Evolutionary conservation across 495 filamentous ascomycete genomes (phyloP).

Genomic region (Halenospora varia): DNA sequence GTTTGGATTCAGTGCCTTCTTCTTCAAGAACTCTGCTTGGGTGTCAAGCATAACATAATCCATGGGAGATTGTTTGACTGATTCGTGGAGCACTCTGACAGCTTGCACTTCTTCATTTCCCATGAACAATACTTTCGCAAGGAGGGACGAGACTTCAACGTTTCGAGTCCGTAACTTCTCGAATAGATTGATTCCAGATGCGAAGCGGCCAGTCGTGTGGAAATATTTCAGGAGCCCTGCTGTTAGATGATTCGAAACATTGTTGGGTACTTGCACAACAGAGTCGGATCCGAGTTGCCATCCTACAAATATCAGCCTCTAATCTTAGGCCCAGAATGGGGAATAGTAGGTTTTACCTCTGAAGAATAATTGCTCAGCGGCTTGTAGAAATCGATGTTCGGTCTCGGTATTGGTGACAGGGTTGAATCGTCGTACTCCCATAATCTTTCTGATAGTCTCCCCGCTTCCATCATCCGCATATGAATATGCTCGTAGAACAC

Average conservation of each 20-base stretch:
- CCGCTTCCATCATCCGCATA: conserved; percentile 94
- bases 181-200: conserved; percentile 96
- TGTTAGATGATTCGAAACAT: conserved; percentile 93
- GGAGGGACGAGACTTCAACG: conserved; percentile 87
- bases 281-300: conserved; percentile 96
- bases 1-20: conserved; percentile 60
- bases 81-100: conserved; percentile 80
- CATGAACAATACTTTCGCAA: conserved; percentile 84
- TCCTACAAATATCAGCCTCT: conserved; percentile 44
- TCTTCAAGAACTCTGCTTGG: conserved; percentile 87
- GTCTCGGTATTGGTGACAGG: conserved; percentile 95
- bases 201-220: conserved; percentile 88
- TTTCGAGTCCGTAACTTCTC: conserved; percentile 90
- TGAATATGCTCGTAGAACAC: conserved; percentile 85
- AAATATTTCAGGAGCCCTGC: conserved; percentile 94
- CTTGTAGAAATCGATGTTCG: conserved; percentile 93
- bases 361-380: conserved; percentile 93
- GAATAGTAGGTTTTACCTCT: conserved; percentile 52
- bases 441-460: conserved; percentile 87
- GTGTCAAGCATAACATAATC: conserved; percentile 92
- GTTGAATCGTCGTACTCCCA: conserved; percentile 93
- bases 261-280: conserved; percentile 94
- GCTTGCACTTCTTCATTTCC: conserved; percentile 96
- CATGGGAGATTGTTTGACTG: conserved; percentile 87
- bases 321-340: conserved; percentile 7